Evolutionary conservation across 768 basidiomycete species (phyloP), one percentile per base, ranked within the genome.

Genomic region (Leucogyrophana mollusca): DNA sequence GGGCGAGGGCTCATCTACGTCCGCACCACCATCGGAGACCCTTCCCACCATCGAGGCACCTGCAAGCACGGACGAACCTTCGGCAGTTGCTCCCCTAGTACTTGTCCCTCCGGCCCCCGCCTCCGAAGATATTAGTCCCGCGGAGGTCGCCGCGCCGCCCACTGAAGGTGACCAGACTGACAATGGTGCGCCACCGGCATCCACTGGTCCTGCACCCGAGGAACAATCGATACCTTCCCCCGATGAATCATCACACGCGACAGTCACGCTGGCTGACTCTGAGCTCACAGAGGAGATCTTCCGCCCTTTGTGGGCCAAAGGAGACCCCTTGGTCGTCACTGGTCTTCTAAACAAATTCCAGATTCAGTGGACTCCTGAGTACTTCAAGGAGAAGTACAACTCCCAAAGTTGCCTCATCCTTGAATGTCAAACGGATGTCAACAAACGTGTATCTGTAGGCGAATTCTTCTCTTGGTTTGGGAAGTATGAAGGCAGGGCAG

Each of bases 381-480:
- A 85, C 57, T 93, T 98, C 64, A 77, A 81, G 14, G 64, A 79
- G 42, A 73, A 82, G 51, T 86, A 87, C 59, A 83, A 80, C 6
- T 63, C 71, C 9, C 78, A 87, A 51, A 69, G 59, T 21, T 85
- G 87, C 61, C 71, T 83, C 41, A 83, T 96, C 46, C 73, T 91
- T 13, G 89, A 95, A 62, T 95, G 91, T 57, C 85, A 92, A 68
- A 79, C 76, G 2, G 85, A 93, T 45, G 59, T 63, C 40, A 86
- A 79, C 56, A 77, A 74, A 52, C 68, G 74, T 8, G 74, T 80
- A 5, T 85, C 79, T 0, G 83, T 98, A 4, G 76, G 72, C 5
- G 78, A 87, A 44, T 98, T 96, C 68, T 96, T 97, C 58, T 67
- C 68, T 9, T 62, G 66, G 65, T 96, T 95, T 62, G 90, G 90